Percentiles rank a stretch among this genome's conserved stretches.
Evolutionary conservation across 2,329 filamentous ascomycete genomes (phyloP).

Genomic region (Talaromyces sp.): DNA sequence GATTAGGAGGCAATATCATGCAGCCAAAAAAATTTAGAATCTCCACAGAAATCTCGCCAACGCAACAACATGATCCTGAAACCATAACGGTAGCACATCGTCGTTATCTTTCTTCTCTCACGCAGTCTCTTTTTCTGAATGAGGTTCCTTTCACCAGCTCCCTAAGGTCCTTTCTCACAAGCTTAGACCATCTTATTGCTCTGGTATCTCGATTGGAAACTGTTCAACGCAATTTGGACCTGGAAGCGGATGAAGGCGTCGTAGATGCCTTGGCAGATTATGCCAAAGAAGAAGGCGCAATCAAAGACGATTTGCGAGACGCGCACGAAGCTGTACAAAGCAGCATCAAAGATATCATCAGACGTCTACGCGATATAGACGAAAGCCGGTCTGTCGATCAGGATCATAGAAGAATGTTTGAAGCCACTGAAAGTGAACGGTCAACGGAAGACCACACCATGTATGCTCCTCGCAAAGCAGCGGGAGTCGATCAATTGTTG

Average conservation of each 20-base stretch:
- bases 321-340: slow-evolving; percentile 63
- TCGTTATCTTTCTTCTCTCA: slow-evolving; percentile 66
- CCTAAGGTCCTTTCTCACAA: slow-evolving; percentile 37
- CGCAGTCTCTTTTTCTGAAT: slow-evolving; percentile 43
- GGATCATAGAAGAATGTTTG: slow-evolving; percentile 30
- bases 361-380: slow-evolving; percentile 60
- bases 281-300: slow-evolving; percentile 66
- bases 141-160: slow-evolving; percentile 39
- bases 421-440: slow-evolving; percentile 21
- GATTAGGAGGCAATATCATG: not conserved
- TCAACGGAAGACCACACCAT: slow-evolving; percentile 32
- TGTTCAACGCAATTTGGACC: slow-evolving; percentile 73
- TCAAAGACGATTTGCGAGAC: slow-evolving; percentile 60
- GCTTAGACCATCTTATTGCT: slow-evolving; percentile 77
- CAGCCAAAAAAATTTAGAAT: not conserved
- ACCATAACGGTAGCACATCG: slow-evolving; percentile 76
- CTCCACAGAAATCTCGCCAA: slow-evolving; percentile 12
- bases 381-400: slow-evolving; percentile 46
- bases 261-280: slow-evolving; percentile 71
- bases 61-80: slow-evolving; percentile 70
- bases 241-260: slow-evolving; percentile 77
- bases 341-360: slow-evolving; percentile 61
- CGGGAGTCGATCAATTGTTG: slow-evolving; percentile 76
- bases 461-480: slow-evolving; percentile 69
- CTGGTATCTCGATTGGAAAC: slow-evolving; percentile 70